A percentile compares a stretch with the other conserved stretches of the same genome.
phyloP scores from a whole-genome alignment of 805 yeast species.

The Priceomyces carsonii region DNA sequence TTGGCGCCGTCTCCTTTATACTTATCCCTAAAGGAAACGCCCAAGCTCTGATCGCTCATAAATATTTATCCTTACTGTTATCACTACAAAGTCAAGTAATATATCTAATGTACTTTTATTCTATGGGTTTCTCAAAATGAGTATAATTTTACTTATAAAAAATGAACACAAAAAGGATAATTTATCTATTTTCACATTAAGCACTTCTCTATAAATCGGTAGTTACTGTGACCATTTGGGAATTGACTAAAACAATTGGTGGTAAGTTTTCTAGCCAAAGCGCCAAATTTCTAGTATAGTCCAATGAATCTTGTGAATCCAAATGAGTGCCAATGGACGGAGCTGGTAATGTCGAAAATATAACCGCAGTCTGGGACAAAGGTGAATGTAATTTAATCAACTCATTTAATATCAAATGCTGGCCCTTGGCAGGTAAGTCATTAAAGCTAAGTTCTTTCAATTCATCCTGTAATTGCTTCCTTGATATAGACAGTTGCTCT shows the following conservation, averaged over 20 bases:
- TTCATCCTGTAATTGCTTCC: constrained; percentile 39
- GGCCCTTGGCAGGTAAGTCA: constrained; percentile 89
- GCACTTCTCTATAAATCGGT: constrained; percentile 73
- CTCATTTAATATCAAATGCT: constrained; percentile 84
- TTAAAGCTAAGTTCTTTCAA: constrained; percentile 57
- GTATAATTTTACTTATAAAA: constrained; percentile 1
- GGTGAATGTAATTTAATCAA: constrained; percentile 69
- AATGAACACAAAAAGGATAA: constrained; percentile 1
- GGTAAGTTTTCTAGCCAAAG: constrained; percentile 83
- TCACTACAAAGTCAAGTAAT: neutral
- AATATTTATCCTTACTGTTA: constrained; percentile 2
- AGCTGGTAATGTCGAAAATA: constrained; percentile 88
- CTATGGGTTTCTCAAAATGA: constrained; percentile 3
- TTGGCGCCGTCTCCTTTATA: constrained; percentile 4
- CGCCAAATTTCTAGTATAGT: constrained; percentile 74
- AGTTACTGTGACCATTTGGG: constrained; percentile 95
- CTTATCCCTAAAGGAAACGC: constrained; percentile 5
- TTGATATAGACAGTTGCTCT: constrained; percentile 21
- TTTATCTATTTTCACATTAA: neutral
- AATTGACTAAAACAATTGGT: constrained; percentile 78
- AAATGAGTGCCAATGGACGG: constrained; percentile 83
- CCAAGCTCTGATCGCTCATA: too few relatives aligned
- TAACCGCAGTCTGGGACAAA: constrained; percentile 56
- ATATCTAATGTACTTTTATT: neutral
- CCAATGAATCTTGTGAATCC: constrained; percentile 64